These are phyloP conservation scores for Hyaloscypha bicolor DNA, from an alignment of 495 filamentous ascomycete genomes.

Conservation along the genomic window DNA sequence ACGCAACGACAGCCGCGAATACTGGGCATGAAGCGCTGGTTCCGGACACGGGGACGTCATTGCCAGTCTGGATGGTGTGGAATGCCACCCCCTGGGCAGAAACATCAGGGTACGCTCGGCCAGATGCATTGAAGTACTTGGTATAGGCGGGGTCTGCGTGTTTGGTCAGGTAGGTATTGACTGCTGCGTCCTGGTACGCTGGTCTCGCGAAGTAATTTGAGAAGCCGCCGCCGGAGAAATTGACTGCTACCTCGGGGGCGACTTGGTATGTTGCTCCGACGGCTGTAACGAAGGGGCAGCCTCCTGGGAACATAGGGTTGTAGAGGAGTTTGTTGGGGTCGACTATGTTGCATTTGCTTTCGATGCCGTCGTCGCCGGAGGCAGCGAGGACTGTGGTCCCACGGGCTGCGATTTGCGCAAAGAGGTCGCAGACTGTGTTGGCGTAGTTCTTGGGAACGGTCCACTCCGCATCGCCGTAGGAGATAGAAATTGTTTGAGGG, in stretches of 20 bases:
- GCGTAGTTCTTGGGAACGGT: slow-evolving; percentile 65
- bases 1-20: slow-evolving; percentile 51
- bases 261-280: slow-evolving; percentile 65
- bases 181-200: slow-evolving; percentile 60
- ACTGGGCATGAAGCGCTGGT: slow-evolving; percentile 52
- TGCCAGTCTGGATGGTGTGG: not conserved
- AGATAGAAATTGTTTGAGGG: slow-evolving; percentile 71
- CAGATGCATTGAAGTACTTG: slow-evolving; percentile 31
- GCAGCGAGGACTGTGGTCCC: slow-evolving; percentile 71
- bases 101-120: slow-evolving; percentile 75
- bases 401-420: slow-evolving; percentile 69
- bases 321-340: slow-evolving; percentile 61
- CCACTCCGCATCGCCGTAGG: slow-evolving; percentile 73
- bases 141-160: not conserved
- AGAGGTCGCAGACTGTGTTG: slow-evolving; percentile 65
- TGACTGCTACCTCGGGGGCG: slow-evolving; percentile 56
- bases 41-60: not conserved
- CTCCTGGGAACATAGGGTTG: slow-evolving; percentile 67
- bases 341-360: slow-evolving; percentile 61
- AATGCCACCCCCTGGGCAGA: slow-evolving; percentile 51
- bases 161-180: slow-evolving; percentile 54
- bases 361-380: slow-evolving; percentile 73
- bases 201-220: slow-evolving; percentile 66
- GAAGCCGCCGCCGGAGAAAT: slow-evolving; percentile 69
- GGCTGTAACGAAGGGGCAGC: slow-evolving; percentile 76